Percentiles rank a stretch among this genome's conserved stretches.
Evolutionary conservation across 768 basidiomycete genomes (phyloP).

Genomic region (Fistulinella prunicolor): DNA sequence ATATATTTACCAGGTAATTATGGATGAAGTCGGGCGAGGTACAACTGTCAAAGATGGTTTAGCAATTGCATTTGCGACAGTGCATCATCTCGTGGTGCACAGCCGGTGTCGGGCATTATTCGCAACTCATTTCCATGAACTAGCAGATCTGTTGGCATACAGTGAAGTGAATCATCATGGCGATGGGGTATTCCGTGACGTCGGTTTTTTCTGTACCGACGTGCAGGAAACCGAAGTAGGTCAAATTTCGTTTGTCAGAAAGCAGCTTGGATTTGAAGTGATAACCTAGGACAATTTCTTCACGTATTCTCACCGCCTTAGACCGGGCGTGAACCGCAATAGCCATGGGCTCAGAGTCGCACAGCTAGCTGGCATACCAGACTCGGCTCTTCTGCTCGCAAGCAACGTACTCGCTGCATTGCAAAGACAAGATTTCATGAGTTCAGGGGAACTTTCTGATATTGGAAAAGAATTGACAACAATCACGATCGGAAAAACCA

Average conservation of each 20-base stretch:
- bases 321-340: conserved; percentile 82
- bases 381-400: conserved; percentile 57
- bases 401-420: conserved; percentile 47
- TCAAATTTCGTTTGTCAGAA: conserved; percentile 1
- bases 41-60: conserved; percentile 91
- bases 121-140: conserved; percentile 97
- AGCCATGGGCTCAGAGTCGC: conserved; percentile 93
- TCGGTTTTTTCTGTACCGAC: conserved; percentile 88
- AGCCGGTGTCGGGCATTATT: conserved; percentile 86
- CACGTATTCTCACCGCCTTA: conserved; percentile 77
- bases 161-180: conserved; percentile 38
- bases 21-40: conserved; percentile 99
- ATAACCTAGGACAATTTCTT: conserved; percentile 65
- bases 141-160: conserved; percentile 80
- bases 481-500: neutral
- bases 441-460: conserved; percentile 29
- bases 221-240: conserved; percentile 76
- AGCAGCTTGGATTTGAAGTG: neutral
- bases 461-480: conserved; percentile 31
- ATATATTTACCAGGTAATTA: conserved; percentile 69
- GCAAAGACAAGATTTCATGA: conserved; percentile 22
- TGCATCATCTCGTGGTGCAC: conserved; percentile 72
- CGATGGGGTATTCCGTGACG: conserved; percentile 49
- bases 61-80: conserved; percentile 88
- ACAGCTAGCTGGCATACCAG: conserved; percentile 79